Percentiles rank a stretch among this genome's conserved stretches.
These are phyloP conservation scores for Cornus controversa DNA, from an alignment of 148 eudicot genomes.

Conservation along the genomic window DNA sequence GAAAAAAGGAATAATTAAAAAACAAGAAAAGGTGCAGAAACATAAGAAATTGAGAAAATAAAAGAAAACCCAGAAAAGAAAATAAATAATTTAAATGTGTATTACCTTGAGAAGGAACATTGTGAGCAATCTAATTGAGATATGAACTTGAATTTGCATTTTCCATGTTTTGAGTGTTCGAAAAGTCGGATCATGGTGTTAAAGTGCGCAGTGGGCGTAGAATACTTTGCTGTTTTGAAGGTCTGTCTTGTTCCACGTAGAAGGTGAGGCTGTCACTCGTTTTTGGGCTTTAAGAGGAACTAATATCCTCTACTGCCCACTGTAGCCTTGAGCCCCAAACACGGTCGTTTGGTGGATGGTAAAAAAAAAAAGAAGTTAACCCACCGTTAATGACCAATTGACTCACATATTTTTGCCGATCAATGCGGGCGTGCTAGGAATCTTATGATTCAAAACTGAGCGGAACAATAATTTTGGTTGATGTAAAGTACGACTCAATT, in stretches of 20 bases:
- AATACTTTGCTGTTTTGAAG: neutral
- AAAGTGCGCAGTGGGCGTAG: neutral
- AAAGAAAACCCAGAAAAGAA: neutral
- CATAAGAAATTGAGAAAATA: neutral
- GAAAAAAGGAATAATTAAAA: neutral
- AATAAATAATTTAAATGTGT: neutral
- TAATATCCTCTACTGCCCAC: too few species aligned
- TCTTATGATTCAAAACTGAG: too few species aligned
- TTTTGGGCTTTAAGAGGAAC: neutral
- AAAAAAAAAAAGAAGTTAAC: too few species aligned
- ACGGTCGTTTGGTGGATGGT: too few species aligned
- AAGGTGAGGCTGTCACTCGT: neutral
- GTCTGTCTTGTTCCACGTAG: constrained; percentile 6
- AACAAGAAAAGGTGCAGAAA: neutral
- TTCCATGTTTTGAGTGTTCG: neutral
- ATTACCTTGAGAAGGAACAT: constrained; percentile 77
- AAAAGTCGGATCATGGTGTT: neutral
- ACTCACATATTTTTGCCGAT: too few species aligned
- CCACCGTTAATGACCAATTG: too few species aligned
- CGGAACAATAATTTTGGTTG: too few species aligned
- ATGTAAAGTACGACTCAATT: too few species aligned
- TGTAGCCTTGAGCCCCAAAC: too few species aligned
- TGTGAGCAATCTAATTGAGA: constrained; percentile 32
- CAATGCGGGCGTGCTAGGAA: too few species aligned
- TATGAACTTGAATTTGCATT: constrained; percentile 28